Percentiles rank a stretch among this genome's conserved stretches.
Evolutionary conservation across 768 basidiomycete species (phyloP).

Genomic region (Grammothele lineata): DNA sequence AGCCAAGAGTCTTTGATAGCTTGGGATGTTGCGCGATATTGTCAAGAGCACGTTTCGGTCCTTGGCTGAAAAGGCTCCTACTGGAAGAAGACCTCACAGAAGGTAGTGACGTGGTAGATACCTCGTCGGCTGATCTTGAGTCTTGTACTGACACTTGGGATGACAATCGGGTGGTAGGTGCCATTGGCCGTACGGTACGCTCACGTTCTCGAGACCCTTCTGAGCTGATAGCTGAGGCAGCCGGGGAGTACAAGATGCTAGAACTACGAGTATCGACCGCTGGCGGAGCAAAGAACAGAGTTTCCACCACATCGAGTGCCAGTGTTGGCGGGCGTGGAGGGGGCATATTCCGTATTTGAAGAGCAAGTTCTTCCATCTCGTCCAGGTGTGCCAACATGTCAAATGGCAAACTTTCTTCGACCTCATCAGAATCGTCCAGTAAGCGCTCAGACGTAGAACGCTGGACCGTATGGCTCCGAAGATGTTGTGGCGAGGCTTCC

Average conservation of each 20-base stretch:
- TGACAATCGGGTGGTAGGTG: too few relatives aligned
- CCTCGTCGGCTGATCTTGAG: too few relatives aligned
- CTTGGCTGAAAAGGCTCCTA: too few relatives aligned
- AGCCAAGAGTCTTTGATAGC: constrained; percentile 8
- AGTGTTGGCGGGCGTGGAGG: not conserved
- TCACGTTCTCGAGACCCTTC: too few relatives aligned
- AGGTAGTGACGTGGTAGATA: too few relatives aligned
- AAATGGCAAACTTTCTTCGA: not conserved
- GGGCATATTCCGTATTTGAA: not conserved
- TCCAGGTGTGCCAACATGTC: constrained; percentile 6
- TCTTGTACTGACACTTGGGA: too few relatives aligned
- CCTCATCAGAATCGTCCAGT: not conserved
- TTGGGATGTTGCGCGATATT: constrained; percentile 10
- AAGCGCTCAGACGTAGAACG: not conserved
- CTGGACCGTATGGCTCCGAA: not conserved
- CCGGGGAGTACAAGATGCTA: too few relatives aligned
- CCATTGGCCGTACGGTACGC: too few relatives aligned
- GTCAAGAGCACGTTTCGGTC: not conserved
- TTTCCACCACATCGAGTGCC: not conserved
- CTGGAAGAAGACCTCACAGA: too few relatives aligned
- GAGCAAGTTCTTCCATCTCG: constrained; percentile 3
- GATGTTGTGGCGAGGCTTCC: not conserved
- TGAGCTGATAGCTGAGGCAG: too few relatives aligned
- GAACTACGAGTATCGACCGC: not conserved
- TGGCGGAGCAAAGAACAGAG: not conserved